phyloP scores from a whole-genome alignment of 164 flowering plant genomes.

The Chloranthus sessilifolius region DNA sequence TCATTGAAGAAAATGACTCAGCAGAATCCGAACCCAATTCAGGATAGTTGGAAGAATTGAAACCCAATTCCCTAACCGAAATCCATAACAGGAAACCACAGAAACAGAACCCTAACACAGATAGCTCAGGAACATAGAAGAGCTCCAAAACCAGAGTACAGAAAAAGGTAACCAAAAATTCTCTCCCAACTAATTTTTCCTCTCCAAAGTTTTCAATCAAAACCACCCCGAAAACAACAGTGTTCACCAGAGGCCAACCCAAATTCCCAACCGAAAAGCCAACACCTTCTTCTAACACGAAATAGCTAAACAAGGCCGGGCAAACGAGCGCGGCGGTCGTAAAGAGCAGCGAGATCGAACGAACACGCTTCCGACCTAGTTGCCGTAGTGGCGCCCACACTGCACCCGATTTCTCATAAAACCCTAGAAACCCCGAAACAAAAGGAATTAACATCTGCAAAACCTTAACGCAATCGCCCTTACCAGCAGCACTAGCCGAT shows the following conservation, averaged over 20 bases:
- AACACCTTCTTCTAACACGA: constrained; percentile 37
- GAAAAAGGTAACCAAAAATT: constrained; percentile 58
- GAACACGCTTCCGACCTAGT: constrained; percentile 57
- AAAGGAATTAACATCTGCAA: constrained; percentile 84
- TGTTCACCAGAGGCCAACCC: constrained; percentile 81
- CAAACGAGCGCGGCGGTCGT: constrained; percentile 57
- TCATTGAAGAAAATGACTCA: constrained; percentile 29
- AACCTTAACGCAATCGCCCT: constrained; percentile 50
- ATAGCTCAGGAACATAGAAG: constrained; percentile 77
- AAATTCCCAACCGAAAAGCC: constrained; percentile 41
- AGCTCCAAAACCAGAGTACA: constrained; percentile 80
- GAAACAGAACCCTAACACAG: constrained; percentile 67
- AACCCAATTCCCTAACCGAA: constrained; percentile 62
- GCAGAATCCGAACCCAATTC: constrained; percentile 57
- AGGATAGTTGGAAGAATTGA: constrained; percentile 27
- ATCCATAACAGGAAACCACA: constrained; percentile 68
- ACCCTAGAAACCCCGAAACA: constrained; percentile 70
- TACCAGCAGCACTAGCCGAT: constrained; percentile 19
- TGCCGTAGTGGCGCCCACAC: constrained; percentile 54
- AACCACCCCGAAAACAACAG: constrained; percentile 89
- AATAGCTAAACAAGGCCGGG: constrained; percentile 61
- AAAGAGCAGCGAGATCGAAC: constrained; percentile 57
- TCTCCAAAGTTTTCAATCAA: constrained; percentile 69
- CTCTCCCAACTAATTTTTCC: constrained; percentile 50
- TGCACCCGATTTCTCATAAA: constrained; percentile 55